Evolutionary conservation across 2,329 filamentous ascomycete species (phyloP), one percentile per base, ranked within the genome.

Genomic region (Beauveria brongniartii): DNA sequence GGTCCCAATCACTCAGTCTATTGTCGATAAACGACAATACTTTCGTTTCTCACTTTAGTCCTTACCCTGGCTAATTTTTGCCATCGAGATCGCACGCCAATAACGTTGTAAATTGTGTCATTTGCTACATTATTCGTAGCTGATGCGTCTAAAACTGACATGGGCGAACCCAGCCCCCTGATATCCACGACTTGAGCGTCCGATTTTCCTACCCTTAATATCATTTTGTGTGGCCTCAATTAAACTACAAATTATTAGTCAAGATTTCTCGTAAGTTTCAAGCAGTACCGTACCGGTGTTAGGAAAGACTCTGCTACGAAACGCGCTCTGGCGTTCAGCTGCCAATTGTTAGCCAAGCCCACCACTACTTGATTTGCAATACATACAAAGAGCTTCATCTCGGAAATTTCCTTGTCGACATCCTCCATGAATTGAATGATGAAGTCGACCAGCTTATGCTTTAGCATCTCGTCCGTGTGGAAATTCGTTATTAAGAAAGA

Each of bases 351-450:
- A 61, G 54, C 58, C 37, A 63, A 61, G 72, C 51, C 69, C 65
- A 34, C 24, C 30, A 14, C 5, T 10, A 26, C 20, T 58, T 34
- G 30, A 18, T 2, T 46, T 3, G 22, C 48, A n/a, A 52, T 37
- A 80, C 91, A 68, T 83, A 97, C 93, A 76, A 99, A 99, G 70
- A 99, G 88, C 83, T 99, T 99, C 94, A 99, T 97, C 78, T 99
- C 95, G 3, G 94, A 97, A 63, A 99, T 99, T 76, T 99, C 94
- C 82, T 99, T 99, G 76, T 99, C 95, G 5, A 99, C 95, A 74
- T 99, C 94, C 76, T 99, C 93, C 93, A 99, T 97, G 71, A 99
- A 99, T 71, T 97, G 88, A 66, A 99, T 97, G 68, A 99, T 96
- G 71, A 99, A 99, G 74, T 99, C 94, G 40, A 99, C 95, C 68